phyloP scores from a whole-genome alignment of 257 asterid genomes.

The Datura wrightii region DNA sequence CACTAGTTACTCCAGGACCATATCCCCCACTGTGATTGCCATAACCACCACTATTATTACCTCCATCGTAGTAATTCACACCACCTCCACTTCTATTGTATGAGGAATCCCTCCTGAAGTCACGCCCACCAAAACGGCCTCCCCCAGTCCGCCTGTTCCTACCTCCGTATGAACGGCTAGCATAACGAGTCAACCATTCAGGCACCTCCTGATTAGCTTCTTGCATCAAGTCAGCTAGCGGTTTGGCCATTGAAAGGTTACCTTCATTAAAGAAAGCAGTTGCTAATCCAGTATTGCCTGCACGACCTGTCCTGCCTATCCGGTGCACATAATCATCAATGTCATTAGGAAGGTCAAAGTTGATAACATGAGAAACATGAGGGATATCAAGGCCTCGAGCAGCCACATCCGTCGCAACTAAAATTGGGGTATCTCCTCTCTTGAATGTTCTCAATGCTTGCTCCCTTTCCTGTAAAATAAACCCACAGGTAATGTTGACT shows the following conservation, averaged over 20 bases:
- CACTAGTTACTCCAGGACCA: conserved; percentile 57
- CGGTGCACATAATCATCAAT: conserved; percentile 88
- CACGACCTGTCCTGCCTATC: conserved; percentile 91
- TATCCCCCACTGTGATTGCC: conserved; percentile 52
- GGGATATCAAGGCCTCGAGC: conserved; percentile 96
- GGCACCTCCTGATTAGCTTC: conserved; percentile 94
- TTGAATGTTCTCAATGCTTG: conserved; percentile 77
- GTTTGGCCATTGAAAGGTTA: conserved; percentile 67
- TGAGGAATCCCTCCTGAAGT: conserved; percentile 69
- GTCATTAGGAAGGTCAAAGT: conserved; percentile 88
- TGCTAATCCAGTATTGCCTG: conserved; percentile 86
- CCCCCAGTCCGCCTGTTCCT: conserved; percentile 72
- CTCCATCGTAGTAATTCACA: conserved; percentile 46
- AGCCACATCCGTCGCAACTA: conserved; percentile 94
- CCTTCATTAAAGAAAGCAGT: conserved; percentile 84
- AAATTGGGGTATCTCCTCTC: conserved; percentile 80
- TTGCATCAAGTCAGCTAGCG: conserved; percentile 74
- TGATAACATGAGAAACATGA: conserved; percentile 78
- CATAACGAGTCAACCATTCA: conserved; percentile 76
- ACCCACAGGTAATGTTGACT: conserved; percentile 23
- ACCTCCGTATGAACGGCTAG: conserved; percentile 69
- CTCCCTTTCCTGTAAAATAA: conserved; percentile 74
- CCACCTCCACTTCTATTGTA: conserved; percentile 52
- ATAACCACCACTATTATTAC: conserved; percentile 44
- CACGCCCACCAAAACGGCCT: conserved; percentile 79